Base-by-base conservation (phyloP, 108 stramenopile species). In the Pinguiococcus pyrenoidosus region DNA sequence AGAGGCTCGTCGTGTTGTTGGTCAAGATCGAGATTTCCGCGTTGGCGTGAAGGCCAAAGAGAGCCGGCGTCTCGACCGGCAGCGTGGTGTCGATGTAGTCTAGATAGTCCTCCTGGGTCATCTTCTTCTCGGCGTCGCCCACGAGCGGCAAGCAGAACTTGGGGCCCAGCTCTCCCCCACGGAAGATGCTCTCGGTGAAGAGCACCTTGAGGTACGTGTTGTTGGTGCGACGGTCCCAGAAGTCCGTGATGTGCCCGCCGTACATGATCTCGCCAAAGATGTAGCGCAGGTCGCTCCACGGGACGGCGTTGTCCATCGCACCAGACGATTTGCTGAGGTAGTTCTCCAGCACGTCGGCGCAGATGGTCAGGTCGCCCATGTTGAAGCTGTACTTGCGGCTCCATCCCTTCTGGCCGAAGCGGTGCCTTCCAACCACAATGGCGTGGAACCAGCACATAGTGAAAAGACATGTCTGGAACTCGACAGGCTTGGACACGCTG, bases 221-320 rank as follows among this genome's bases (percentile, higher is more conserved):
- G 20, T 57, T 66, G 13, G 66, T 59, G 6, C 69, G 39, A 2
- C 77, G 51, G 39, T 78, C 77, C 25, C 61, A 76, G 53, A 43
- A 66, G 25, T 78, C 69, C 9, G 72, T 73, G 45, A 78, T 71
- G 58, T 78, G 75, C 8, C 77, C 77, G 8, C 77, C 77, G 41
- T 78, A 78, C 69, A 78, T 78, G 41, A 78, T 76, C 37, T 75
- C 77, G 23, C 77, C 77, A 36, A 78, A 78, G 24, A 78, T 54
- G 46, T 76, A 78, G 5, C 72, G 42, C 34, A 78, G 44, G 33
- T 78, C 77, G n/a, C 71, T 34, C 75, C 74, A 78, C n/a, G 77
- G 74, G 3, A 75, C 62, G 18, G 44, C 53, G 29, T 44, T 37
- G 10, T 27, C 38, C 27, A n/a, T n/a, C n/a, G n/a, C n/a, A n/a